phyloP scores from a whole-genome alignment of 129 eudicot species.

The Chrysanthemum lavandulifolium region DNA sequence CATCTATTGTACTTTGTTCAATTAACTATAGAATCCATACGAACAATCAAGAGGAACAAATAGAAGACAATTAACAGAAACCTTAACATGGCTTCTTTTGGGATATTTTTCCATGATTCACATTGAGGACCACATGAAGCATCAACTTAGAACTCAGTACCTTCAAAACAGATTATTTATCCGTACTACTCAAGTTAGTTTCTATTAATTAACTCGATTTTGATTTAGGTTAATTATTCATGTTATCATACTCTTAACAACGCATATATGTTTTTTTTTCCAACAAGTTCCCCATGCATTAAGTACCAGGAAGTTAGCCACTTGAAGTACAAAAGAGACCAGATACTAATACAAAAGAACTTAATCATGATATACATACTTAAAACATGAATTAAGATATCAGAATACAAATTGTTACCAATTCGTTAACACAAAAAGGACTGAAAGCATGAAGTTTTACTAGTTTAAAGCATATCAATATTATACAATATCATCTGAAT shows the following conservation, averaged over 20 bases:
- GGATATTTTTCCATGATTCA: constrained; percentile 32
- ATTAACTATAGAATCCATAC: constrained; percentile 19
- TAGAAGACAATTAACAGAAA: constrained; percentile 3
- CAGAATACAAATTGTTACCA: neutral
- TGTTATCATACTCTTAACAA: neutral
- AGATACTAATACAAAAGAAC: too few species aligned
- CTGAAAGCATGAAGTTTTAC: constrained; percentile 4
- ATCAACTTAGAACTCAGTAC: constrained; percentile 30
- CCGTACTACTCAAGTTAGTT: neutral
- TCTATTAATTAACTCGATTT: neutral
- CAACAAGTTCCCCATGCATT: too few species aligned
- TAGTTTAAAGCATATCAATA: neutral
- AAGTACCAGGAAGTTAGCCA: too few species aligned
- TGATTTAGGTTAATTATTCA: neutral
- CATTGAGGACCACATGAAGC: constrained; percentile 35
- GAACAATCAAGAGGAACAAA: constrained; percentile 15
- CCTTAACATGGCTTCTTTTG: constrained; percentile 35
- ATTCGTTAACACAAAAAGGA: neutral
- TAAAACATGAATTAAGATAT: neutral
- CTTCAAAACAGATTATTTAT: constrained; percentile 17
- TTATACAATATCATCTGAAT: neutral
- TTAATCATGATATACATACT: too few species aligned
- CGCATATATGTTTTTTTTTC: too few species aligned
- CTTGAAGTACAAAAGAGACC: too few species aligned
- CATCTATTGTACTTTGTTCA: constrained; percentile 35